Percentiles rank a stretch among this genome's conserved stretches.
Conservation (phyloP, 768 basidiomycete genomes). For the Crepidotus variabilis region DNA sequence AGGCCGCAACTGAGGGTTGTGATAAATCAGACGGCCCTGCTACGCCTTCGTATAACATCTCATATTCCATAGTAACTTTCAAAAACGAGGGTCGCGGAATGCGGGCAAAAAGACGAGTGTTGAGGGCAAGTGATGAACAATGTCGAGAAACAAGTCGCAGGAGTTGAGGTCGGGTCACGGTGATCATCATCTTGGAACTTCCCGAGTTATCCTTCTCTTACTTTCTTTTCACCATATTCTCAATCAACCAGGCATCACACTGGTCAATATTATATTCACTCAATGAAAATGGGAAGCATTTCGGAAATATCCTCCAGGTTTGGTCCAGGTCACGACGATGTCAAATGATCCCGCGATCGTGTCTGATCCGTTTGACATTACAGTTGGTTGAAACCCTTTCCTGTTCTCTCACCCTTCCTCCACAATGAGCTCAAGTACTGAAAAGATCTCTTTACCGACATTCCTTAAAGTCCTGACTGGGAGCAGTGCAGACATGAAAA, state of each 20-base stretch:
- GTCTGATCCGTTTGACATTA: not conserved
- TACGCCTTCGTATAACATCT: not conserved
- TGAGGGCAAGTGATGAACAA: too few relatives aligned
- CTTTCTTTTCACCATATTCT: too few relatives aligned
- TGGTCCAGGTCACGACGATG: not conserved
- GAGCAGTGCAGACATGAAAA: constrained; percentile 51
- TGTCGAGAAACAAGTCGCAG: too few relatives aligned
- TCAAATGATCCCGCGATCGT: not conserved
- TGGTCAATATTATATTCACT: not conserved
- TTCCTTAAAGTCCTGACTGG: constrained; percentile 66
- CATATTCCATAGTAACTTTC: not conserved
- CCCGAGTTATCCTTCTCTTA: too few relatives aligned
- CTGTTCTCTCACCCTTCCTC: not conserved
- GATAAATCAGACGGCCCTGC: not conserved
- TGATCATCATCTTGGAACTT: too few relatives aligned
- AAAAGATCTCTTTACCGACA: constrained; percentile 56
- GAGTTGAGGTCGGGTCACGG: too few relatives aligned
- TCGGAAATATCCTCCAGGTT: not conserved
- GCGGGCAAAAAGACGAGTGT: not conserved
- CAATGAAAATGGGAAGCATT: not conserved
- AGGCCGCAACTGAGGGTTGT: not conserved
- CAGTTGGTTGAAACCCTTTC: not conserved
- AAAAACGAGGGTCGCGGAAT: not conserved
- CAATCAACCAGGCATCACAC: too few relatives aligned
- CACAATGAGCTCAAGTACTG: constrained; percentile 8